A percentile compares a stretch with the other conserved stretches of the same genome.
Conservation (phyloP, 805 yeast species). For the Wickerhamomyces bisporus region DNA sequence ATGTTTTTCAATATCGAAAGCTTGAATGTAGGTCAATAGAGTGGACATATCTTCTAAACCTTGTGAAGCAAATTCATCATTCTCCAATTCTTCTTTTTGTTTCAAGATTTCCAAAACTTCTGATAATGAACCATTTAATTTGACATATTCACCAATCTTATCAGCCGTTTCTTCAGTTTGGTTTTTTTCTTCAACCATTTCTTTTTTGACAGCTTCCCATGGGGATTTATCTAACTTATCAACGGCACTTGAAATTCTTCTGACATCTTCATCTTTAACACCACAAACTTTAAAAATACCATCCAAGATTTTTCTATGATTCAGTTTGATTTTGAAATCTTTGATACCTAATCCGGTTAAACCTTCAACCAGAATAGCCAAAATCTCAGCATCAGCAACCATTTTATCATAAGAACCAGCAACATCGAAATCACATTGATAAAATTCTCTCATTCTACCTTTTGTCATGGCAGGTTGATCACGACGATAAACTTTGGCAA, state of each 20-base stretch:
- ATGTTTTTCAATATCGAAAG: slow-evolving; percentile 64
- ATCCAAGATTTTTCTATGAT: slow-evolving; percentile 93
- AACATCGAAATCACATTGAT: slow-evolving; percentile 97
- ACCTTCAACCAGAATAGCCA: slow-evolving; percentile 81
- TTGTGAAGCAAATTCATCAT: slow-evolving; percentile 66
- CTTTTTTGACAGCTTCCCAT: slow-evolving; percentile 91
- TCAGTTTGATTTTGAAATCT: slow-evolving; percentile 87
- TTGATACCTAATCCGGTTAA: slow-evolving; percentile 74
- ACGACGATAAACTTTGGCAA: slow-evolving; percentile 97
- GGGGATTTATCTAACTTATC: slow-evolving; percentile 94
- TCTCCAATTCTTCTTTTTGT: slow-evolving; percentile 49
- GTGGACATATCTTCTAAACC: slow-evolving; percentile 80
- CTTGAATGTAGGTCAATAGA: slow-evolving; percentile 73
- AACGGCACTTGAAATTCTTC: slow-evolving; percentile 91
- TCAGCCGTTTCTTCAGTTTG: slow-evolving; percentile 92
- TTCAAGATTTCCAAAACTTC: slow-evolving; percentile 55
- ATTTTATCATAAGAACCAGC: slow-evolving; percentile 90
- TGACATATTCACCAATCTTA: slow-evolving; percentile 86
- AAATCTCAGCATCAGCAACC: slow-evolving; percentile 94
- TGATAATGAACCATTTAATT: slow-evolving; percentile 69
- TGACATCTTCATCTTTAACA: slow-evolving; percentile 87
- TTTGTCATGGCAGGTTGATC: slow-evolving; percentile 99
- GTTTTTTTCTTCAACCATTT: slow-evolving; percentile 86
- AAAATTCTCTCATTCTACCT: slow-evolving; percentile 99
- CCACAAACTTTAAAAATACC: slow-evolving; percentile 96